Evolutionary conservation across 169 alveolate genomes (phyloP).

Genomic region (Plasmodium chabaudi): DNA sequence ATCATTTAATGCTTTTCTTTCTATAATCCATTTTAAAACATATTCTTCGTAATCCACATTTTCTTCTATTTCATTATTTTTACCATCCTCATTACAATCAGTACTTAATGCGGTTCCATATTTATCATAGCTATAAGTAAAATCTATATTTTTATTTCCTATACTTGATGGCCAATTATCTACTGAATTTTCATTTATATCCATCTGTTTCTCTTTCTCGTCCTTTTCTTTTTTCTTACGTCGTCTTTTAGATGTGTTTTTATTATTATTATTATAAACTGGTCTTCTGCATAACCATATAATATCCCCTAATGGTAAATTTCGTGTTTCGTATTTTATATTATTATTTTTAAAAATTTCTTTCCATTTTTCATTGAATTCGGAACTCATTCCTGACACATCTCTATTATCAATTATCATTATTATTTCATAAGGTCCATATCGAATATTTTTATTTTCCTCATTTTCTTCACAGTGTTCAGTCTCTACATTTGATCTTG

Average conservation of each 20-base stretch:
- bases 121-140: too few species aligned
- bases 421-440: slow-evolving; percentile 79
- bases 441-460: background rate
- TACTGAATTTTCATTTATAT: background rate
- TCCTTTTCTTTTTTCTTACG: slow-evolving; percentile 10
- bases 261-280: slow-evolving; percentile 18
- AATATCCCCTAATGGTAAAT: slow-evolving; percentile 87
- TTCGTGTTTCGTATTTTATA: slow-evolving; percentile 70
- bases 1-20: slow-evolving; percentile 88
- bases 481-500: background rate
- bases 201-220: background rate
- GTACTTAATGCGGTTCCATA: background rate
- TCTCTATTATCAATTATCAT: slow-evolving; percentile 86
- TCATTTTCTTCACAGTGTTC: background rate
- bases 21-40: slow-evolving; percentile 89
- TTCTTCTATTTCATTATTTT: slow-evolving; percentile 26
- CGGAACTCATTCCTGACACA: slow-evolving; percentile 75
- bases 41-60: slow-evolving; percentile 79
- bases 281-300: slow-evolving; percentile 82
- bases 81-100: background rate
- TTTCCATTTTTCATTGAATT: slow-evolving; percentile 76
- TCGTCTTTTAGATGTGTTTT: background rate
- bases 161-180: background rate
- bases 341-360: slow-evolving; percentile 68
- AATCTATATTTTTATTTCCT: background rate